These are phyloP conservation scores for Candida schatavii DNA, from an alignment of 805 yeast genomes.

Conservation along the genomic window DNA sequence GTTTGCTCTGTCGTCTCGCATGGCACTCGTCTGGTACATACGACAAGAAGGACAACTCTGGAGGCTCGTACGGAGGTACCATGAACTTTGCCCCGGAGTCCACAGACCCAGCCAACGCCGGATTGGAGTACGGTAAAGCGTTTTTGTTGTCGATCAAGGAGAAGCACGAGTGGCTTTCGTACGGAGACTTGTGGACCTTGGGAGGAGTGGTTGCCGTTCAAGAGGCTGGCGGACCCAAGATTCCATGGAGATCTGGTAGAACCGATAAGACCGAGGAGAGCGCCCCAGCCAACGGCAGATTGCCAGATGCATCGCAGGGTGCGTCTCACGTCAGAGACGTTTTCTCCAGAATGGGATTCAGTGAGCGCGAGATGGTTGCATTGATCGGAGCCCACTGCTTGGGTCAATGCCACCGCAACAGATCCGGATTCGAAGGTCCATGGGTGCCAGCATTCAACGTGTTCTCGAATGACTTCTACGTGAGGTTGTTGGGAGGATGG, in stretches of 20 bases:
- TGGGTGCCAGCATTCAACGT: constrained; percentile 43
- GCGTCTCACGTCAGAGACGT: constrained; percentile 62
- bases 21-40: constrained; percentile 40
- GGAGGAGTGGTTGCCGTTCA: constrained; percentile 80
- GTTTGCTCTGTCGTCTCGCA: constrained; percentile 34
- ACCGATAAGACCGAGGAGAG: constrained; percentile 50
- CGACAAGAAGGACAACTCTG: constrained; percentile 22
- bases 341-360: constrained; percentile 53
- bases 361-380: constrained; percentile 40
- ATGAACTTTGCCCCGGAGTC: constrained; percentile 33
- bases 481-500: constrained; percentile 52
- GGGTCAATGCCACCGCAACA: constrained; percentile 36
- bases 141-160: constrained; percentile 55
- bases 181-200: constrained; percentile 78
- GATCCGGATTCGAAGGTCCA: constrained; percentile 42
- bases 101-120: constrained; percentile 51
- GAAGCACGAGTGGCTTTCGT: constrained; percentile 65
- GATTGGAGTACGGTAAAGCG: constrained; percentile 56
- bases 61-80: constrained; percentile 39
- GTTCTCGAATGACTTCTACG: constrained; percentile 41
- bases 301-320: constrained; percentile 71
- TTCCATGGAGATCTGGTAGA: constrained; percentile 84
- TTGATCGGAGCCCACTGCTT: constrained; percentile 43
- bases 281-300: constrained; percentile 64
- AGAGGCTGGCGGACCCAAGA: constrained; percentile 73